Conservation (phyloP, 2,329 filamentous ascomycete genomes). For the Colletotrichum aenigma region DNA sequence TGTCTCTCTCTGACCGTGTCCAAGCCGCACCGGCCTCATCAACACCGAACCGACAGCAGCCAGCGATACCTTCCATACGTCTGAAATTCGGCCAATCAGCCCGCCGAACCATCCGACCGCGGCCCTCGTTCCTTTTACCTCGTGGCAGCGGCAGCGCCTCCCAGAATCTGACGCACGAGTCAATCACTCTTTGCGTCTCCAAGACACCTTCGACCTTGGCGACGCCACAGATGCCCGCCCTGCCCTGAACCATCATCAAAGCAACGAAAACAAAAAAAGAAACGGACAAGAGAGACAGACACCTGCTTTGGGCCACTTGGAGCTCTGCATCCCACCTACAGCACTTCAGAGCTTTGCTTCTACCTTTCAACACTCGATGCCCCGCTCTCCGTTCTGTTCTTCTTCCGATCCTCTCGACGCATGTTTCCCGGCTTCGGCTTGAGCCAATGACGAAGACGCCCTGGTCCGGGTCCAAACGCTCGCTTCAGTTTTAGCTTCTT, state of each 20-base stretch:
- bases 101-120: neutral
- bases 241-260: neutral
- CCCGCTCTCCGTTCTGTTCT: neutral
- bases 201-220: constrained; percentile 13
- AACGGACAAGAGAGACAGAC: neutral
- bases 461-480: constrained; percentile 17
- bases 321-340: neutral
- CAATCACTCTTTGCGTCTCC: constrained; percentile 10
- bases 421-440: neutral
- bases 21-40: neutral
- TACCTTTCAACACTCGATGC: neutral
- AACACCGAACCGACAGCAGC: neutral
- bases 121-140: constrained; percentile 17
- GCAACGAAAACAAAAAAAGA: neutral
- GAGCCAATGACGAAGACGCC: constrained; percentile 14
- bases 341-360: neutral
- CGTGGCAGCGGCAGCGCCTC: constrained; percentile 11
- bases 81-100: neutral
- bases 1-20: neutral
- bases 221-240: neutral
- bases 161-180: constrained; percentile 13
- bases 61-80: neutral
- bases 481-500: constrained; percentile 22
- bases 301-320: neutral
- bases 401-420: neutral